Base-by-base conservation (phyloP, 352 stramenopile genomes). In the Phytophthora citrophthora region DNA sequence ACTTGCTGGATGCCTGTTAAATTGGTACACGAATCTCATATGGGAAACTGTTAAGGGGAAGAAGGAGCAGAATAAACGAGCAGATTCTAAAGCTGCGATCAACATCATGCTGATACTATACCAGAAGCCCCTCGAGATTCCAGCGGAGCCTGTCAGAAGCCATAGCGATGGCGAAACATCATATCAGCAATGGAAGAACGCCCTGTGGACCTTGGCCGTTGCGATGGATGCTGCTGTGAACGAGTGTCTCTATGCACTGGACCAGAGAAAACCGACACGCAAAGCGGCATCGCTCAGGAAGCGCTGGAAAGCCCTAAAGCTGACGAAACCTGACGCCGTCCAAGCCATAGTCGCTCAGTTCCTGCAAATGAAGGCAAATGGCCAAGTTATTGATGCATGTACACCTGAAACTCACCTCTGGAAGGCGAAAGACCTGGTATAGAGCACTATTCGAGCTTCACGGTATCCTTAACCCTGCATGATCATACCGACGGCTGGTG, bases 21-120 rank as follows among this genome's bases (percentile, higher is more conserved):
- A 59, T 29, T 58, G 56, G 38, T 59, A 49, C 31, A 54, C n/a
- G 26, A 40, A 43, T 18, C 18, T 18, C 11, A 58, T 58, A n/a
- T 58, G 29, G 13, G 20, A 59, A 48, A 59, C 57, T 4, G 48
- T 51, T n/a, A 39, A 59, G 20, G 39, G 57, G 7, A 43, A 67
- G 41, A 40, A 24, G 11, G 34, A 60, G 26, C 50, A 62, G 7
- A 38, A 39, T 24, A 38, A 24, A 26, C 20, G 24, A 0, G 50
- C 36, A 27, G 23, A 57, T 0, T 13, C 36, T 5, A 34, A 57
- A 39, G 49, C 20, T 0, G 38, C 50, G 16, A 15, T 45, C 5
- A 57, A 54, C 9, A 32, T 29, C 9, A 43, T 43, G n/a, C 1
- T 31, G 9, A 12, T 26, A 43, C n/a, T 41, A 20, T 43, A 54